Base-by-base conservation (phyloP, 805 yeast species). In the Candida hispaniensis region DNA sequence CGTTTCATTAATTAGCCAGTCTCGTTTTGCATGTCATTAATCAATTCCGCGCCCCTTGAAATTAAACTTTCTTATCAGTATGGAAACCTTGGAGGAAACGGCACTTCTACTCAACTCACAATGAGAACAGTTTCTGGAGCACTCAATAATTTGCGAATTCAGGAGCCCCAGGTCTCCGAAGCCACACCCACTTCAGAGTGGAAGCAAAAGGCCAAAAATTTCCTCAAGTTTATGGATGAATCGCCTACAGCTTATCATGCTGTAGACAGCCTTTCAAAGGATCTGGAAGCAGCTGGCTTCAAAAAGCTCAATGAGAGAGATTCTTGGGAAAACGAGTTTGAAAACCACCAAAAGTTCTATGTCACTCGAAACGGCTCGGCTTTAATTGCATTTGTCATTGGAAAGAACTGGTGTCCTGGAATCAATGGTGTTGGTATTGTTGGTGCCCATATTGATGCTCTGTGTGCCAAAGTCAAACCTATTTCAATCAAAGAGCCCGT, bases 191-290 rank as follows among this genome's bases (percentile, higher is more conserved):
- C n/a, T n/a, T n/a, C n/a, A n/a, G n/a, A n/a, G n/a, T n/a, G n/a
- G n/a, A n/a, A n/a, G n/a, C n/a, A n/a, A n/a, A n/a, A n/a, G n/a
- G 33, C 45, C 19, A 41, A 44, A 44, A 51, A 48, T 30, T 55
- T 56, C 41, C 44, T 79, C 34, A 68, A 71, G 44, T 80, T 81
- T 59, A 78, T 85, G 39, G 71, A 71, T 46, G 61, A 64, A 24
- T 69, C 69, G 50, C 93, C 93, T 26, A 80, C 93, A 12, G 73
- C 74, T 25, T 80, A 61, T 59, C 93, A 81, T 50, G 80, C 71
- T 17, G 72, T 74, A 14, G 46, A 40, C n/a, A 39, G 39, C 28
- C 38, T 49, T 6, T 12, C 40, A 8, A 15, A 56, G 12, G 48
- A 63, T 39, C 58, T 79, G 30, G 62, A 61, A 24, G 48, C 57